Base-by-base conservation (phyloP, 805 yeast genomes). In the Spencermartinsiella europaea region DNA sequence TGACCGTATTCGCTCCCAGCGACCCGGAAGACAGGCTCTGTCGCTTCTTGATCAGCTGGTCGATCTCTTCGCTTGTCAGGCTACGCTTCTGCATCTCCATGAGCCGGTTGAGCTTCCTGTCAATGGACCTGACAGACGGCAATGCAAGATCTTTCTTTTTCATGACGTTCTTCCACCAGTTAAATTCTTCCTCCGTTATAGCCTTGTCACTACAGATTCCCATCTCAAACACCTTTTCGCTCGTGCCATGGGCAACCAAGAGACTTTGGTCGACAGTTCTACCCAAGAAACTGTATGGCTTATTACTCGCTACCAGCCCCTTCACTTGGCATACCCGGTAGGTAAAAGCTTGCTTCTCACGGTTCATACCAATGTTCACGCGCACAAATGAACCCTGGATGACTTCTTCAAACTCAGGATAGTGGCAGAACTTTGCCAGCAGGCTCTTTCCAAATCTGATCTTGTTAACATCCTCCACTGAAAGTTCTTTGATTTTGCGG, bases 241-340 rank as follows among this genome's bases (percentile, higher is more conserved):
- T 79, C 42, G 75, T 74, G 42, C 95, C 96, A 62, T 87, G 95
- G n/a, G 90, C 75, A 12, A 87, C 91, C 44, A 79, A 71, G 54
- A 91, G 71, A 54, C 77, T 80, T 57, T 73, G 72, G 54, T 79
- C 77, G 2, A 80, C 79, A 22, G 68, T 70, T 40, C 75, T 69
- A 48, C 68, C 70, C 45, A 76, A 71, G 63, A 78, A 69, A 31
- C 63, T 66, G 59, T 80, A 80, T 15, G 80, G 77, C 51, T 69
- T 73, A 35, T 42, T 44, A 39, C 53, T 39, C 28, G 52, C 66
- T 21, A 75, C 76, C 5, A 85, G 77, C 45, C 77, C 83, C 54
- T 81, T 84, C 38, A 93, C 80, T 60, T 79, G 83, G 41, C 91
- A 95, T 78, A 91, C 76, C 57, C 97, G 76, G 66, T 93, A 91